Conservation (phyloP, 768 basidiomycete species). For the Boletellus ananas region DNA sequence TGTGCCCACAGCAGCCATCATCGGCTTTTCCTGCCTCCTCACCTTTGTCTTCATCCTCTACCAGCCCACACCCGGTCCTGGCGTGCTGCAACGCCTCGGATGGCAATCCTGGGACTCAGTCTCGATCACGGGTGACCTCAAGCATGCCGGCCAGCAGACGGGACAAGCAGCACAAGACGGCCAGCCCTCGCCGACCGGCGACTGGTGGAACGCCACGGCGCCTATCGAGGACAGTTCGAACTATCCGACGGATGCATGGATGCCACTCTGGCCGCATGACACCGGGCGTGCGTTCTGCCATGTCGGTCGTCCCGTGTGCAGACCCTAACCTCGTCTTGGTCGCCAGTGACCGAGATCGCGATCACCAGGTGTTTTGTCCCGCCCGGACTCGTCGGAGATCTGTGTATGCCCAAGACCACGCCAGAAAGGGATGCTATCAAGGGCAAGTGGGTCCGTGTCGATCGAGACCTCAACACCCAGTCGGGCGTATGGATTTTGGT, state of each 20-base stretch:
- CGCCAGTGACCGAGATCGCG: conserved; percentile 77
- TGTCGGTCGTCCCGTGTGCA: neutral
- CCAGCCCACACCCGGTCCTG: conserved; percentile 72
- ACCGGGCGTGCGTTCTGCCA: conserved; percentile 22
- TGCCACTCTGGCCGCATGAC: conserved; percentile 27
- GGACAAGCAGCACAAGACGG: conserved; percentile 2
- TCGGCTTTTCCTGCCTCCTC: conserved; percentile 69
- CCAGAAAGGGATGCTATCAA: conserved; percentile 69
- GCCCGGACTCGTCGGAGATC: conserved; percentile 48
- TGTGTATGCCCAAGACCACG: conserved; percentile 70
- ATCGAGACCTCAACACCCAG: conserved; percentile 72
- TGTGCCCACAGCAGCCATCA: conserved; percentile 54
- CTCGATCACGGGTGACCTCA: conserved; percentile 18
- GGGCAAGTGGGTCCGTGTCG: conserved; percentile 89
- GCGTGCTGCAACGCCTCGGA: conserved; percentile 65
- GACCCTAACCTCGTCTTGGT: neutral
- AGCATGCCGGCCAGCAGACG: neutral
- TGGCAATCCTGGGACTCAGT: conserved; percentile 89
- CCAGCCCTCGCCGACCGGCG: conserved; percentile 5
- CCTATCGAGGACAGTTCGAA: conserved; percentile 51
- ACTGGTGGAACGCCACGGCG: conserved; percentile 19
- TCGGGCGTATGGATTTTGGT: conserved; percentile 60
- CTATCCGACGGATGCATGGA: conserved; percentile 63
- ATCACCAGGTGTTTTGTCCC: conserved; percentile 65
- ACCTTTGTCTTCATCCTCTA: conserved; percentile 78